Percentiles rank a stretch among this genome's conserved stretches.
Evolutionary conservation across 208 protist species (phyloP).

Genomic region (Herpetomonas samuelpessoai): DNA sequence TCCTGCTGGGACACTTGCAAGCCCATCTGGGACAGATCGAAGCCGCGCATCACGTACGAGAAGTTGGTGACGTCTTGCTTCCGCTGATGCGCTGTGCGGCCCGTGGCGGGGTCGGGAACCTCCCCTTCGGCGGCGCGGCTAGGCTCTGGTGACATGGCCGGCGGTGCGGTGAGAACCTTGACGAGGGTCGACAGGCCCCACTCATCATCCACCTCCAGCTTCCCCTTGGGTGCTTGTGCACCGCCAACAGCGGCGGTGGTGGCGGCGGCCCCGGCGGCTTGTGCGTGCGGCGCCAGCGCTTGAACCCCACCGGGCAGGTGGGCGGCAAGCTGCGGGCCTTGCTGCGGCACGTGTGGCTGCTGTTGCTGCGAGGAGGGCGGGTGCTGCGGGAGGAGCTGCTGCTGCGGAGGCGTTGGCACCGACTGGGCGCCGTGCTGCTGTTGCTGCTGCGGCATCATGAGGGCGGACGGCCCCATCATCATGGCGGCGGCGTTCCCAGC

Average conservation of each 20-base stretch:
- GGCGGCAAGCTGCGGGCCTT: slow-evolving; percentile 6
- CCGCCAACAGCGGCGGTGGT: background rate
- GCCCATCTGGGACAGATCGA: slow-evolving; percentile 68
- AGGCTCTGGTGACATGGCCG: slow-evolving; percentile 26
- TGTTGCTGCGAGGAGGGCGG: slow-evolving; percentile 14
- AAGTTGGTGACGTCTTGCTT: slow-evolving; percentile 55
- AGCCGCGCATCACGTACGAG: slow-evolving; percentile 67
- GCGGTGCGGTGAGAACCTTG: slow-evolving; percentile 30
- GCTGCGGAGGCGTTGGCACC: slow-evolving; percentile 13
- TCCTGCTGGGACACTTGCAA: slow-evolving; percentile 63
- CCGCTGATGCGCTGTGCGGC: slow-evolving; percentile 35
- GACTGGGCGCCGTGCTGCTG: slow-evolving; percentile 1
- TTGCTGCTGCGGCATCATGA: background rate
- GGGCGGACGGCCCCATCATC: background rate
- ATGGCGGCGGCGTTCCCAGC: background rate
- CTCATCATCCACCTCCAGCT: slow-evolving; percentile 63
- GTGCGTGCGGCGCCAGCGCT: slow-evolving; percentile 16
- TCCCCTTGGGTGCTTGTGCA: slow-evolving; percentile 12
- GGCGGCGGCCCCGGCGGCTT: slow-evolving; percentile 3
- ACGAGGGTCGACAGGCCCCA: slow-evolving; percentile 64
- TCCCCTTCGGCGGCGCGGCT: slow-evolving; percentile 21
- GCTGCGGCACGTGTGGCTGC: slow-evolving; percentile 28
- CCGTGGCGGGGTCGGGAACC: slow-evolving; percentile 26
- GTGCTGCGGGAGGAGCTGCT: slow-evolving; percentile 22
- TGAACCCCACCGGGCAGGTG: no score